These are phyloP conservation scores for Zelonia costaricensis DNA, from an alignment of 208 protist genomes.

Conservation along the genomic window DNA sequence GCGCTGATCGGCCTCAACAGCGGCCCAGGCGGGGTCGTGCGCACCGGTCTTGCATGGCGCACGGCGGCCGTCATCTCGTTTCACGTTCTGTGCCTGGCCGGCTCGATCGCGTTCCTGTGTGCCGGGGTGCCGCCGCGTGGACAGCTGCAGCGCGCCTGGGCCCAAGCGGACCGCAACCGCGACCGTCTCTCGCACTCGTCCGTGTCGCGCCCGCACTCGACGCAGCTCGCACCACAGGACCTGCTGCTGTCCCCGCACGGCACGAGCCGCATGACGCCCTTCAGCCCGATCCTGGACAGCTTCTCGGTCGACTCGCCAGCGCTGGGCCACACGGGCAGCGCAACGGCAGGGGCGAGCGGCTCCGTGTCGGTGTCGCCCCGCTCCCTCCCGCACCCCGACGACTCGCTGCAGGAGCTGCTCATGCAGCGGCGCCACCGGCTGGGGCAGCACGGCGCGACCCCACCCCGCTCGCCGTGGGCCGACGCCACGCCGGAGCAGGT, in stretches of 20 bases:
- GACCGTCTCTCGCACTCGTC: slow-evolving; percentile 23
- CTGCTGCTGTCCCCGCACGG: not conserved
- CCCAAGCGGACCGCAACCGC: slow-evolving; percentile 50
- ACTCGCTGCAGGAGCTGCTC: not conserved
- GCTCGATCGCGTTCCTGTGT: slow-evolving; percentile 46
- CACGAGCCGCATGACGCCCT: slow-evolving; percentile 2
- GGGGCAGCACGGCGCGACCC: not conserved
- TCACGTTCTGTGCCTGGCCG: slow-evolving; percentile 41
- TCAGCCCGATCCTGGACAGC: slow-evolving; percentile 15
- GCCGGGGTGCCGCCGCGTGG: slow-evolving; percentile 46
- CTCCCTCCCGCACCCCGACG: slow-evolving; percentile 4
- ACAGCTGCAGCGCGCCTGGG: slow-evolving; percentile 59
- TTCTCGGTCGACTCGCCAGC: slow-evolving; percentile 9
- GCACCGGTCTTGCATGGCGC: slow-evolving; percentile 33
- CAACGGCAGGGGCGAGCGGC: no score
- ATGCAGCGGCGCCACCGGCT: not conserved
- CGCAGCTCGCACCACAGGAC: slow-evolving; percentile 28
- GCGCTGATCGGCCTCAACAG: not conserved
- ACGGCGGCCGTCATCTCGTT: slow-evolving; percentile 31
- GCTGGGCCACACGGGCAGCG: not conserved
- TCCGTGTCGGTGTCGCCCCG: not conserved
- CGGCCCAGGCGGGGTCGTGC: slow-evolving; percentile 2
- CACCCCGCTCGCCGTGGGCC: slow-evolving; percentile 10
- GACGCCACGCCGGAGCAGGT: slow-evolving; percentile 22
- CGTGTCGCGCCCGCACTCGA: slow-evolving; percentile 21